phyloP scores from a whole-genome alignment of 1,284 basidiomycete species.

The Ceratobasidium sp. region DNA sequence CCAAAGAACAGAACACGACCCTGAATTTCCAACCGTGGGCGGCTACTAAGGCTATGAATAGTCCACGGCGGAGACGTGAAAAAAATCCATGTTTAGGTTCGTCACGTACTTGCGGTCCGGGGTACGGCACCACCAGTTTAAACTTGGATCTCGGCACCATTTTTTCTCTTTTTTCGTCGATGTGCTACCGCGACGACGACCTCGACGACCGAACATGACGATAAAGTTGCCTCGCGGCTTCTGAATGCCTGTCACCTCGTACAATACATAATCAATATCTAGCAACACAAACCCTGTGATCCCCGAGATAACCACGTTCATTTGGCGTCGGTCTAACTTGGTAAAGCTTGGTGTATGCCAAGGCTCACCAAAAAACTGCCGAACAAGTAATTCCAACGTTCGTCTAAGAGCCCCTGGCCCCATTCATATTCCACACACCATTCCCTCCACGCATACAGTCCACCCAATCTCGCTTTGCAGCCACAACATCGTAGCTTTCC shows the following conservation, averaged over 20 bases:
- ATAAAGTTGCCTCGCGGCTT: neutral
- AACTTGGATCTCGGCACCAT: constrained; percentile 24
- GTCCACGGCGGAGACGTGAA: constrained; percentile 13
- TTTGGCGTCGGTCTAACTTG: neutral
- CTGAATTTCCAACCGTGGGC: neutral
- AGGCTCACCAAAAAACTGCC: neutral
- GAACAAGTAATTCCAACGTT: neutral
- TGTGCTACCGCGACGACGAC: neutral
- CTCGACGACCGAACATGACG: constrained; percentile 7
- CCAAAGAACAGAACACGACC: neutral
- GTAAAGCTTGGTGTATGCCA: neutral
- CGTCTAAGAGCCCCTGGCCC: neutral
- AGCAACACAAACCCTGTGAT: too few species aligned
- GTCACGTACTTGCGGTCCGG: neutral
- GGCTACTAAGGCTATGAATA: constrained; percentile 40
- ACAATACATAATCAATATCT: too few species aligned
- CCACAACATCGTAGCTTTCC: constrained; percentile 3
- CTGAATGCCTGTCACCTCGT: too few species aligned
- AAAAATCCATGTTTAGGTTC: neutral
- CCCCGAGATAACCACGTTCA: neutral
- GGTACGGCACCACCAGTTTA: constrained; percentile 5
- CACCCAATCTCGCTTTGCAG: constrained; percentile 32
- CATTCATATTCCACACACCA: constrained; percentile 9
- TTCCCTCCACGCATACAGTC: constrained; percentile 33
- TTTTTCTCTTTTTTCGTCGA: constrained; percentile 1